Base-by-base conservation (phyloP, 768 basidiomycete species). In the Porphyrellus cyaneotinctus region DNA sequence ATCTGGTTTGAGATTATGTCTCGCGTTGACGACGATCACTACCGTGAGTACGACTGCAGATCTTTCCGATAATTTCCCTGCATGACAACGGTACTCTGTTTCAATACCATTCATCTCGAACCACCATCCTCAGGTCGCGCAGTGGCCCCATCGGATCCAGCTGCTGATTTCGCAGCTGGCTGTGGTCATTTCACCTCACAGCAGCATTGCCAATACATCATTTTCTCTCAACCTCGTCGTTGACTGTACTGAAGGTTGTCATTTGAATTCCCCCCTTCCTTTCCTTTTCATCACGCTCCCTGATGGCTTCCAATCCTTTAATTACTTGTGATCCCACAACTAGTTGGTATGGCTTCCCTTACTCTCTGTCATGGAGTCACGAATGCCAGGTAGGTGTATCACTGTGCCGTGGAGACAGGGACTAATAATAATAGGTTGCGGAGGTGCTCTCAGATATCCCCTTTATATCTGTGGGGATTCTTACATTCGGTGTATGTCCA, bases 361-460 rank as follows among this genome's bases (percentile, higher is more conserved):
- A 67, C 10, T 49, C 71, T 49, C 63, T 75, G 38, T 62, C 68
- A 41, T 66, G 77, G 57, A 76, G 72, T 53, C 64, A 69, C 53
- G 70, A 77, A 61, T 68, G 66, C 53, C 72, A 75, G 58, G 81
- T 81, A 42, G 49, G 79, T 72, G 7, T 22, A 60, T 45, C 37
- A 10, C 18, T 51, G 23, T 22, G 32, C 37, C n/a, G 14, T 30
- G n/a, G n/a, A 48, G 43, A 18, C 31, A 12, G 5, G 23, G 13
- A 47, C 57, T 61, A 36, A 58, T 44, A 26, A 51, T 28, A 58
- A 18, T 47, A 87, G 84, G 69, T 85, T 37, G 78, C 80, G 52
- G 69, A 73, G 57, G 63, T 87, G 37, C 72, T 88, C 41, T 71
- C 79, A 17, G 84, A 85, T 56, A 81, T 88, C 49, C 87, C 87